Conservation (phyloP, 2,329 filamentous ascomycete genomes). For the Penicillium occitanis region DNA sequence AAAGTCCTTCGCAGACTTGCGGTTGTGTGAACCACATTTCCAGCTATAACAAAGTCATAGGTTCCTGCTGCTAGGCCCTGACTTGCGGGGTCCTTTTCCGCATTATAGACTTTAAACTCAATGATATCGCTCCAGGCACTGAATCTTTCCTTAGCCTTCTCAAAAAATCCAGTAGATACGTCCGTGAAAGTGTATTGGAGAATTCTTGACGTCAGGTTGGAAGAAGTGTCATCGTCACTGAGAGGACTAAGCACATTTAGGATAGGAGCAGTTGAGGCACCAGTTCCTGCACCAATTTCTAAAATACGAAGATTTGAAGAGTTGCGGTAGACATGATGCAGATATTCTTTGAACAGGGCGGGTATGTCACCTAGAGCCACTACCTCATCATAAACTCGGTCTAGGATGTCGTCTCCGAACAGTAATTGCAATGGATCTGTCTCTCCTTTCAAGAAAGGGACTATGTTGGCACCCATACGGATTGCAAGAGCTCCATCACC, state of each 20-base stretch:
- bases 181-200: constrained; percentile 33
- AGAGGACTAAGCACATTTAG: constrained; percentile 31
- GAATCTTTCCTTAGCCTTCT: constrained; percentile 31
- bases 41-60: constrained; percentile 39
- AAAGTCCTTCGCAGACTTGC: constrained; percentile 27
- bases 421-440: constrained; percentile 36
- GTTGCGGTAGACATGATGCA: constrained; percentile 27
- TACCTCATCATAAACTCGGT: constrained; percentile 31
- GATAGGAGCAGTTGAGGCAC: constrained; percentile 41
- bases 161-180: constrained; percentile 34
- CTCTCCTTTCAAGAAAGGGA: constrained; percentile 29
- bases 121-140: constrained; percentile 28
- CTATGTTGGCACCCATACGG: constrained; percentile 35
- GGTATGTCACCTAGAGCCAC: constrained; percentile 29
- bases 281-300: constrained; percentile 49
- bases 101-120: constrained; percentile 33
- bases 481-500: constrained; percentile 33
- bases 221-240: neutral
- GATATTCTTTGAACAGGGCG: constrained; percentile 23
- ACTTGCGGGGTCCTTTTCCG: constrained; percentile 28
- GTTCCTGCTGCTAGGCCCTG: constrained; percentile 32
- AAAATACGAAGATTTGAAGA: constrained; percentile 35
- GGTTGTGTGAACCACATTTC: constrained; percentile 39
- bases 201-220: constrained; percentile 12
- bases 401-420: constrained; percentile 36